Percentiles rank a stretch among this genome's conserved stretches.
These are phyloP conservation scores for Saccharomyces hybrid DNA, from an alignment of 1,139 yeast genomes.

Conservation along the genomic window DNA sequence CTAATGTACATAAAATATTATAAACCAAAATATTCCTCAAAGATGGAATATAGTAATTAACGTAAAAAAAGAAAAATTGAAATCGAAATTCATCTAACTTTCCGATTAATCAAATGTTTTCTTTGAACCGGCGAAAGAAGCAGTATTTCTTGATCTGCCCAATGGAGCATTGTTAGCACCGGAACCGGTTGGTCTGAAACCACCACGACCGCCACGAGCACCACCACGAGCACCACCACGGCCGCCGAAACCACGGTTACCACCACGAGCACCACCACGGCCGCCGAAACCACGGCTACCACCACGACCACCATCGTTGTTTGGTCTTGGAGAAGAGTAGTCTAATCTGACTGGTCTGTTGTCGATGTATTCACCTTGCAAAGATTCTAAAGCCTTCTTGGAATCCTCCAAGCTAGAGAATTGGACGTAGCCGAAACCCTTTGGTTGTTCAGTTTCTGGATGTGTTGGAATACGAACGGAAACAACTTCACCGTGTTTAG, in stretches of 20 bases:
- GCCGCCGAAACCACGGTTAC: too few relatives aligned
- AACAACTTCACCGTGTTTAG: constrained; percentile 70
- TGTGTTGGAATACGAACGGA: constrained; percentile 95
- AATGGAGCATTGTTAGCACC: constrained; percentile 57
- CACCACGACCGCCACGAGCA: constrained; percentile 3
- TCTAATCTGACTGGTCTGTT: constrained; percentile 95
- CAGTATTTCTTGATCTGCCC: constrained; percentile 34
- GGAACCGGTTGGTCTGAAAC: constrained; percentile 33
- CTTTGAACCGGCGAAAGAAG: constrained; percentile 67
- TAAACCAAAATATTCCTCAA: too few relatives aligned
- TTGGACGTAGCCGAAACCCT: constrained; percentile 98
- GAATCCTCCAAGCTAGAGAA: constrained; percentile 84
- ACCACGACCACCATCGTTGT: constrained; percentile 3
- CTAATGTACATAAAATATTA: too few relatives aligned
- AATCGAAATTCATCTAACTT: too few relatives aligned
- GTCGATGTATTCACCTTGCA: constrained; percentile 82
- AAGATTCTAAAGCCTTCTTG: constrained; percentile 74
- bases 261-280: too few relatives aligned
- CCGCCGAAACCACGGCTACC: too few relatives aligned
- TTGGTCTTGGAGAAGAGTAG: constrained; percentile 79
- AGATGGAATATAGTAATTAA: too few relatives aligned
- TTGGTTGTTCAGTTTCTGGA: constrained; percentile 97
- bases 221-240: too few relatives aligned
- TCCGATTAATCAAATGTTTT: constrained; percentile 60
- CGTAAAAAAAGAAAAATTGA: too few relatives aligned